phyloP scores from a whole-genome alignment of 441 rosid species.

The Corymbia citriodora region DNA sequence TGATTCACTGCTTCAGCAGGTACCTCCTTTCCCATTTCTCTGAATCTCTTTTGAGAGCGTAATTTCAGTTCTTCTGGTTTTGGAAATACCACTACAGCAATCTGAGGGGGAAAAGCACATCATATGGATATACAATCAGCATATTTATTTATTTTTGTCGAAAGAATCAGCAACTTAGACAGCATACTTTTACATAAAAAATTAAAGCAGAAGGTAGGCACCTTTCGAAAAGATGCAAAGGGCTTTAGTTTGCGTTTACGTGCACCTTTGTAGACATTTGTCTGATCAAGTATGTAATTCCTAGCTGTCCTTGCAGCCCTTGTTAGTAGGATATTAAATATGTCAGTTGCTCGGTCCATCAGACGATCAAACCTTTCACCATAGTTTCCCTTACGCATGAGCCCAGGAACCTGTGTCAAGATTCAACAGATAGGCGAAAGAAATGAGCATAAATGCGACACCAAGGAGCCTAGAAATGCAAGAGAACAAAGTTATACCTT shows the following conservation, averaged over 20 bases:
- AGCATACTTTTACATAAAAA: not conserved
- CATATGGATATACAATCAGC: not conserved
- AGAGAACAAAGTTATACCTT: conserved; percentile 5
- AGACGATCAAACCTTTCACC: conserved; percentile 19
- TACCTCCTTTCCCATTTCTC: conserved; percentile 29
- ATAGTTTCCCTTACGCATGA: conserved; percentile 14
- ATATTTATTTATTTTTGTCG: not conserved
- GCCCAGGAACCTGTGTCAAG: conserved; percentile 20
- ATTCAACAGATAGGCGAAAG: not conserved
- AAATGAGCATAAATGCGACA: not conserved
- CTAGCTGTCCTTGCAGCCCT: conserved; percentile 22
- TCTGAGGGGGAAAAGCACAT: conserved; percentile 6
- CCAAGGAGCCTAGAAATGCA: not conserved
- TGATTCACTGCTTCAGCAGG: conserved; percentile 21
- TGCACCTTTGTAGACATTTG: conserved; percentile 33
- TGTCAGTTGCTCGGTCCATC: conserved; percentile 15
- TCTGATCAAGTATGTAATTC: conserved; percentile 29
- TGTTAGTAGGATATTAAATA: conserved; percentile 14
- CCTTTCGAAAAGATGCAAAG: conserved; percentile 21
- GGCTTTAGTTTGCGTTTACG: conserved; percentile 19
- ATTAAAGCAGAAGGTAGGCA: not conserved
- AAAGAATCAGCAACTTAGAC: not conserved
- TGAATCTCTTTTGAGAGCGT: conserved; percentile 17
- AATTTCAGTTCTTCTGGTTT: conserved; percentile 17
- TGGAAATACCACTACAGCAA: conserved; percentile 25